Evolutionary conservation across 345 rosid genomes (phyloP).

Genomic region (Salix brachista): DNA sequence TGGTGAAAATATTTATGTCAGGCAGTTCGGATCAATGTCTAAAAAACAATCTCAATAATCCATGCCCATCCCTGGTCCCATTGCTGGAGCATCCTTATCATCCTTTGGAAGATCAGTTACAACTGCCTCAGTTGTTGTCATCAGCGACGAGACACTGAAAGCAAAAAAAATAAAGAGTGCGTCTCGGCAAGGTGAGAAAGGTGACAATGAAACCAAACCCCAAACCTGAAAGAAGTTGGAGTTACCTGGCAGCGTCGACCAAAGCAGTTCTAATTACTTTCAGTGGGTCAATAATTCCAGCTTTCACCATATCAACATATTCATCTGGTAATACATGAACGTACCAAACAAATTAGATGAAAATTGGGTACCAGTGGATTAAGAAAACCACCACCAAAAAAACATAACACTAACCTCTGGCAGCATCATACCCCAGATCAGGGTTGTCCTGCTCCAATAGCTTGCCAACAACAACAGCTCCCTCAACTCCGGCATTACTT

Average conservation of each 20-base stretch:
- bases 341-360: neutral
- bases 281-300: slow-evolving; percentile 90
- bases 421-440: slow-evolving; percentile 95
- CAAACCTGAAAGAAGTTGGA: neutral
- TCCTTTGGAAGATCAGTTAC: slow-evolving; percentile 83
- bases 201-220: neutral
- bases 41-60: slow-evolving; percentile 43
- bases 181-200: too few species aligned
- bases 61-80: slow-evolving; percentile 85
- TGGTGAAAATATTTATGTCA: neutral
- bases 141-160: slow-evolving; percentile 79
- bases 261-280: slow-evolving; percentile 95
- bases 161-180: neutral
- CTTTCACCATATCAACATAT: slow-evolving; percentile 88
- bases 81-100: slow-evolving; percentile 57
- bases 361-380: neutral
- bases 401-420: slow-evolving; percentile 61
- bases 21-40: neutral
- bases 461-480: slow-evolving; percentile 93
- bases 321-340: slow-evolving; percentile 46
- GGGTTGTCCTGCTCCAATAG: slow-evolving; percentile 78
- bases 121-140: slow-evolving; percentile 92
- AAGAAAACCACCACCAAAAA: neutral
- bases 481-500: slow-evolving; percentile 89
- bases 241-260: slow-evolving; percentile 90